These are phyloP conservation scores for Populus hybrid DNA, from an alignment of 441 rosid genomes.

Conservation along the genomic window DNA sequence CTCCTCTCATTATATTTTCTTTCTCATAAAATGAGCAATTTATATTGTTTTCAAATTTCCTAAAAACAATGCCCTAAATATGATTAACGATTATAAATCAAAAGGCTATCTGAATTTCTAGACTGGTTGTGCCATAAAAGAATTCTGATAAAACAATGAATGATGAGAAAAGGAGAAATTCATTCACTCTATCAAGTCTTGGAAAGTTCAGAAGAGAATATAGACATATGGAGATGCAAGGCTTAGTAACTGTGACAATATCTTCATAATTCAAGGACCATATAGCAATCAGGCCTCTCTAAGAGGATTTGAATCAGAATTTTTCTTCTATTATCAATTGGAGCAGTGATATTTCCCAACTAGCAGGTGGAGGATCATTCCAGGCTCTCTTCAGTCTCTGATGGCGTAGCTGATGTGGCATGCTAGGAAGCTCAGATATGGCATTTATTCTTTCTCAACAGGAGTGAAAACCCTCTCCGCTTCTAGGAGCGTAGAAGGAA, in stretches of 20 bases:
- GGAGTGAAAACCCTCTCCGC: no score
- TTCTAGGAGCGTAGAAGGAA: no score
- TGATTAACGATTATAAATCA: background rate
- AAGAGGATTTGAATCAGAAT: no score
- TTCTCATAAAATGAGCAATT: background rate
- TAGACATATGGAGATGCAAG: background rate
- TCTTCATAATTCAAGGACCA: background rate
- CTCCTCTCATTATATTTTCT: background rate
- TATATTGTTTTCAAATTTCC: background rate
- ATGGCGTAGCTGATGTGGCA: no score
- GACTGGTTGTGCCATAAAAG: background rate
- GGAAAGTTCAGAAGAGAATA: background rate
- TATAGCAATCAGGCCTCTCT: background rate
- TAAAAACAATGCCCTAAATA: background rate
- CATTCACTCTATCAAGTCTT: background rate
- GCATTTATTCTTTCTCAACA: no score
- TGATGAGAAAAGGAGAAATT: slow-evolving; percentile 3
- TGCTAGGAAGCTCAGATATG: no score
- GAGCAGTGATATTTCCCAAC: no score
- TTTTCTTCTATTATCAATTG: no score
- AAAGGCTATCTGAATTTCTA: background rate
- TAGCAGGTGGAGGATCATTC: no score
- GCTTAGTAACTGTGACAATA: background rate
- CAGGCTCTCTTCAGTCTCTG: no score
- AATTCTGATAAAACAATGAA: background rate